Conservation (phyloP, 106 monocot genomes). For the Narthecium ossifragum region DNA sequence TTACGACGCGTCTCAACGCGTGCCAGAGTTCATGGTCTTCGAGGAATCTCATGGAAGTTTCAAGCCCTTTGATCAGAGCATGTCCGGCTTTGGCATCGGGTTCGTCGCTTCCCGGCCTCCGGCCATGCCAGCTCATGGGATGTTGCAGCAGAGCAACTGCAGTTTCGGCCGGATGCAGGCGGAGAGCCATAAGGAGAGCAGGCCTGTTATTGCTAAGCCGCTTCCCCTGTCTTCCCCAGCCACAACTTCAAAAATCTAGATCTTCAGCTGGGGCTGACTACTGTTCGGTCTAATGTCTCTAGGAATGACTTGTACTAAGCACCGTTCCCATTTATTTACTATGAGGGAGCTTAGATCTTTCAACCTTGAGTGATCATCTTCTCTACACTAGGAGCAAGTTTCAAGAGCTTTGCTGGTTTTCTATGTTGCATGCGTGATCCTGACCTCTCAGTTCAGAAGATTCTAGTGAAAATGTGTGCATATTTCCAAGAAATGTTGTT, state of each 20-base stretch:
- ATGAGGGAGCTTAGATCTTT: no score
- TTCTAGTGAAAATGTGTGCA: no score
- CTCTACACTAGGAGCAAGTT: no score
- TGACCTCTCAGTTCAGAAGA: no score
- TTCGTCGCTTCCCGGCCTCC: background rate
- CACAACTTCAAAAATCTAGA: background rate
- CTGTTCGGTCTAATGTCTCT: background rate
- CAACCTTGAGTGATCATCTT: no score
- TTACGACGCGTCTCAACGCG: slow-evolving; percentile 14
- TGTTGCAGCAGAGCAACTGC: background rate
- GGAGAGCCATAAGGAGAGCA: background rate
- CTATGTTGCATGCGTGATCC: no score
- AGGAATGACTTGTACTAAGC: background rate
- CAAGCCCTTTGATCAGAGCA: slow-evolving; percentile 1
- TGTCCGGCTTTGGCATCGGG: background rate
- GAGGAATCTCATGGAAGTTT: slow-evolving; percentile 15
- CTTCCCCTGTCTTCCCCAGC: background rate
- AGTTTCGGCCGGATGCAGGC: background rate
- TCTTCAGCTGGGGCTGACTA: slow-evolving; percentile 13
- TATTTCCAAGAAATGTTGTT: no score
- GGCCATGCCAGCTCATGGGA: background rate
- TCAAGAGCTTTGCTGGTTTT: no score
- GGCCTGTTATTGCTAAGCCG: slow-evolving; percentile 1
- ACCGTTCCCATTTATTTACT: no score
- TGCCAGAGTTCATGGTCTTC: slow-evolving; percentile 13